Conservation (phyloP, 345 rosid genomes). For the Gossypium ekmanianum region DNA sequence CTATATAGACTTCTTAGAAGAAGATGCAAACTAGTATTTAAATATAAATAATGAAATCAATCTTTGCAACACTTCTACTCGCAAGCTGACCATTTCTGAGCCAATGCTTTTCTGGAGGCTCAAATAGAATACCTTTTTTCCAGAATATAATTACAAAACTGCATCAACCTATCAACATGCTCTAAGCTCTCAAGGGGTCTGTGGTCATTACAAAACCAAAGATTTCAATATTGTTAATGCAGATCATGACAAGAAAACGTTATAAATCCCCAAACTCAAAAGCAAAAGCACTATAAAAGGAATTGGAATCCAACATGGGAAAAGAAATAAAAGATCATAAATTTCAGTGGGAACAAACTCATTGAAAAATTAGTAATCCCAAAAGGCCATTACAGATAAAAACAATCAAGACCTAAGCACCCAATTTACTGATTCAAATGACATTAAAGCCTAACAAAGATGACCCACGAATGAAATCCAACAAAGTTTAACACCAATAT, state of each 20-base stretch:
- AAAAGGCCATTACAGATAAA: background rate
- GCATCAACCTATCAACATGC: background rate
- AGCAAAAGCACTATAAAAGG: background rate
- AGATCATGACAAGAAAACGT: background rate
- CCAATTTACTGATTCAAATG: background rate
- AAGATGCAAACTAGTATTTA: background rate
- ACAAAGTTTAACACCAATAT: background rate
- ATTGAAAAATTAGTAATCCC: background rate
- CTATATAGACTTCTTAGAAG: background rate
- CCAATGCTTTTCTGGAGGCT: background rate
- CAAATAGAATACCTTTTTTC: background rate
- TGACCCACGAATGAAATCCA: background rate
- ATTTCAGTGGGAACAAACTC: constrained; percentile 1
- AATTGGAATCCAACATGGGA: background rate
- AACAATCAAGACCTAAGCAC: background rate
- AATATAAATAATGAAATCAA: background rate
- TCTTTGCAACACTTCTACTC: background rate
- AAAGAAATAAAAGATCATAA: background rate
- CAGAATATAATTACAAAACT: background rate
- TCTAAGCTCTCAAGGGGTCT: background rate
- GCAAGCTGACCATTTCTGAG: background rate
- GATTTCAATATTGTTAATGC: background rate
- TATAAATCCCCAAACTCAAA: background rate
- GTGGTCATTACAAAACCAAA: background rate
- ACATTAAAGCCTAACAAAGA: constrained; percentile 1